These are phyloP conservation scores for Casuarina equisetifolia DNA, from an alignment of 306 rosid genomes.

Conservation along the genomic window DNA sequence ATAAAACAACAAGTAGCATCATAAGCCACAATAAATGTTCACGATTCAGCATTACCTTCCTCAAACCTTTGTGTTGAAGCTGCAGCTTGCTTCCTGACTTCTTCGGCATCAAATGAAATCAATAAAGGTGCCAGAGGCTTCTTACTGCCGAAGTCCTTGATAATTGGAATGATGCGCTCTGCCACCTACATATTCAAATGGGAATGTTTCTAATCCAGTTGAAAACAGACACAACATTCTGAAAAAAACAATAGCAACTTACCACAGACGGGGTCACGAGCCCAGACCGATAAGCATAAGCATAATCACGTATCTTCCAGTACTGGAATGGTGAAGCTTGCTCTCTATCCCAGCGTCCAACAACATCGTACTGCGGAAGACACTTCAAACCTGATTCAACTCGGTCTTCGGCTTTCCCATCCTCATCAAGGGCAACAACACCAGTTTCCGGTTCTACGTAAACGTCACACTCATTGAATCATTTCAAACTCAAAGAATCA, in stretches of 20 bases:
- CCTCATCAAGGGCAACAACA: conserved; percentile 62
- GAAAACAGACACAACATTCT: conserved; percentile 9
- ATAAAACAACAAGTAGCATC: not conserved
- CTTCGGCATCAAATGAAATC: conserved; percentile 77
- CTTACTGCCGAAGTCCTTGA: conserved; percentile 56
- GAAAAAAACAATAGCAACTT: conserved; percentile 34
- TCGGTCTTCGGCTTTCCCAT: conserved; percentile 73
- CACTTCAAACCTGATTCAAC: conserved; percentile 70
- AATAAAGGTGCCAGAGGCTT: conserved; percentile 63
- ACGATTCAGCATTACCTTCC: conserved; percentile 54
- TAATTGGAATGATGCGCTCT: conserved; percentile 61
- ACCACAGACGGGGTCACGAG: conserved; percentile 76
- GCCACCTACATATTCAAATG: conserved; percentile 54
- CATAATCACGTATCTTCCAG: conserved; percentile 96
- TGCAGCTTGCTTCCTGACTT: conserved; percentile 77
- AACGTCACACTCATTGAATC: conserved; percentile 22
- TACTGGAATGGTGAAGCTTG: conserved; percentile 53
- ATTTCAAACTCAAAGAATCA: not conserved
- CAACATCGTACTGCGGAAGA: conserved; percentile 73
- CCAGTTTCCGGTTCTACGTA: conserved; percentile 64
- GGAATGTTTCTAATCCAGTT: conserved; percentile 21
- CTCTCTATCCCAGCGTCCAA: conserved; percentile 40
- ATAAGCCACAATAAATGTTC: not conserved
- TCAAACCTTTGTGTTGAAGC: conserved; percentile 86
- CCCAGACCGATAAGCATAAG: conserved; percentile 75